Evolutionary conservation across 208 protist species (phyloP).

Genomic region (Angomonas ambiguus): DNA sequence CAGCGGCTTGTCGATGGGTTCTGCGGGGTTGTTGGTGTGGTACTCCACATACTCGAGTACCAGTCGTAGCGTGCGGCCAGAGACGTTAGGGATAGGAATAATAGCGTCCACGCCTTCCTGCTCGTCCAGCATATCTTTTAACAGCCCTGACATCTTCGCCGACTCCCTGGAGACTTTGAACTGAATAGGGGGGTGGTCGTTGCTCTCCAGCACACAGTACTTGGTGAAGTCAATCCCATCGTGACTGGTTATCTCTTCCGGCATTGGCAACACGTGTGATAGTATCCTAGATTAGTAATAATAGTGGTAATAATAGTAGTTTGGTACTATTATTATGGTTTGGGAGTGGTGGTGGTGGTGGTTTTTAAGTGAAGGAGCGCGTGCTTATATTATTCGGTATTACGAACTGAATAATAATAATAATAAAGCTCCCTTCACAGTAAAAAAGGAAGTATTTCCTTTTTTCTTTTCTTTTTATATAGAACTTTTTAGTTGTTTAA

Average conservation of each 20-base stretch:
- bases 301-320: too few species aligned
- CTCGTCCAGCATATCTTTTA: constrained; percentile 91
- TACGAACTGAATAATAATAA: background rate
- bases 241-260: constrained; percentile 39
- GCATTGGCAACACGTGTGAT: constrained; percentile 49
- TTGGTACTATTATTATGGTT: too few species aligned
- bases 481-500: background rate
- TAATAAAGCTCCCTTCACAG: background rate
- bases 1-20: constrained; percentile 84
- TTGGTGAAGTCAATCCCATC: constrained; percentile 77
- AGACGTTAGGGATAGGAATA: constrained; percentile 92
- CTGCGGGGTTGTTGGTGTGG: constrained; percentile 78
- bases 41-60: constrained; percentile 94
- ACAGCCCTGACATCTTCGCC: constrained; percentile 82
- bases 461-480: constrained; percentile 17
- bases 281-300: too few species aligned
- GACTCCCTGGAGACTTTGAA: constrained; percentile 81
- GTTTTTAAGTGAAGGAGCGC: background rate
- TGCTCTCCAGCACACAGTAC: constrained; percentile 85
- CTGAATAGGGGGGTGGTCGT: constrained; percentile 76
- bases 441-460: background rate
- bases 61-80: constrained; percentile 75
- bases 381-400: too few species aligned
- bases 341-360: background rate
- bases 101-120: constrained; percentile 65